Evolutionary conservation across 2,329 filamentous ascomycete genomes (phyloP).

Genomic region (Emmonsiellopsis sp.): DNA sequence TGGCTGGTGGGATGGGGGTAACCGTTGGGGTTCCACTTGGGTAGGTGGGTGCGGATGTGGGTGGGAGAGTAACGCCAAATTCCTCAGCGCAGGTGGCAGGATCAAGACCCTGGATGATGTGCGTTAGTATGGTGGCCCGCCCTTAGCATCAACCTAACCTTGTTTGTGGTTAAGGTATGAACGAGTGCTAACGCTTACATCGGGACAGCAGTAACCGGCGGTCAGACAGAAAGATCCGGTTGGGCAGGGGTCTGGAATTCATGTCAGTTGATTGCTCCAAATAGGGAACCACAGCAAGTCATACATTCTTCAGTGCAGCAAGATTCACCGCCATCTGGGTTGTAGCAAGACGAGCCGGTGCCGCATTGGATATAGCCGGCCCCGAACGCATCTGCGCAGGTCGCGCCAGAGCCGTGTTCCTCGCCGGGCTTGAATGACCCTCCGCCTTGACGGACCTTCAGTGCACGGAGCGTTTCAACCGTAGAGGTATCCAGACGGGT

Average conservation of each 20-base stretch:
- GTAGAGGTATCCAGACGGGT: neutral
- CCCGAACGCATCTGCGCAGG: slow-evolving; percentile 12
- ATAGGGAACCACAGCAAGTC: neutral
- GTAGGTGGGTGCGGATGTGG: neutral
- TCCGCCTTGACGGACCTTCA: slow-evolving; percentile 2
- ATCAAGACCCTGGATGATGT: slow-evolving; percentile 5
- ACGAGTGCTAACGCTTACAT: slow-evolving; percentile 3
- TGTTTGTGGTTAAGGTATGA: neutral
- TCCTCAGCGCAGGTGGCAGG: slow-evolving; percentile 8
- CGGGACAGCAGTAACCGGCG: slow-evolving; percentile 12
- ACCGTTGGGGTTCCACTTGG: neutral
- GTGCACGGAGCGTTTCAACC: neutral
- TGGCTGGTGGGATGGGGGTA: neutral
- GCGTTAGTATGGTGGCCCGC: neutral
- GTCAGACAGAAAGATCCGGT: slow-evolving; percentile 11
- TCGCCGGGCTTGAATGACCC: slow-evolving; percentile 9
- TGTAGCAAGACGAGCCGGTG: slow-evolving; percentile 10
- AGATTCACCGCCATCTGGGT: slow-evolving; percentile 12
- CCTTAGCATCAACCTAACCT: neutral
- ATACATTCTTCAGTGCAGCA: slow-evolving; percentile 17
- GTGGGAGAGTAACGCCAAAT: slow-evolving; percentile 4
- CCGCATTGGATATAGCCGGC: slow-evolving; percentile 11
- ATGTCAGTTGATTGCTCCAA: slow-evolving; percentile 1
- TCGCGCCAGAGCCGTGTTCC: slow-evolving; percentile 3
- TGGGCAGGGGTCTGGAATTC: slow-evolving; percentile 11